Percentiles rank a stretch among this genome's conserved stretches.
Conservation (phyloP, 1,284 basidiomycete species). For the Mycosarcoma mackinlayi region DNA sequence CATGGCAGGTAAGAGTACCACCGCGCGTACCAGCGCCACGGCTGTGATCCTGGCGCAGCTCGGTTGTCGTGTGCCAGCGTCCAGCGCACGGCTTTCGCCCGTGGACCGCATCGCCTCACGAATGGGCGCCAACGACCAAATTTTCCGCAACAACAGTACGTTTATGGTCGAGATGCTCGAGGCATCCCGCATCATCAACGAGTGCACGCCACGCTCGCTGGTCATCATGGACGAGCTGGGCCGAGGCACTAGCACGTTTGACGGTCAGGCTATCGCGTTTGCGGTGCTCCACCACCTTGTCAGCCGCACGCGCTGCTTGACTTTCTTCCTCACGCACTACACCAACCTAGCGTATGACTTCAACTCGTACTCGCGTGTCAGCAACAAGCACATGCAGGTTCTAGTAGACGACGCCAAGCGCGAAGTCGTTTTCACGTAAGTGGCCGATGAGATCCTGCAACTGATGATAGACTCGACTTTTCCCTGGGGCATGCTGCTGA, state of each 20-base stretch:
- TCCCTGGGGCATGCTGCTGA: constrained; percentile 1
- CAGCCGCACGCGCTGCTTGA: constrained; percentile 63
- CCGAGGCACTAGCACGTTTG: constrained; percentile 68
- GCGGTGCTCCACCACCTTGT: constrained; percentile 66
- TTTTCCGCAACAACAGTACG: constrained; percentile 66
- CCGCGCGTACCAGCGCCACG: constrained; percentile 94
- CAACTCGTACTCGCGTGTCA: constrained; percentile 61
- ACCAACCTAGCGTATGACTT: constrained; percentile 63
- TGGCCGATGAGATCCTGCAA: neutral
- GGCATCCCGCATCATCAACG: constrained; percentile 64
- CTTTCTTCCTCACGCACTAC: constrained; percentile 68
- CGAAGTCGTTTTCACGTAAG: constrained; percentile 66
- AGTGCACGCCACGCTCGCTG: constrained; percentile 66
- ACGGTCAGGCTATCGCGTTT: constrained; percentile 67
- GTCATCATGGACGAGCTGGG: constrained; percentile 69
- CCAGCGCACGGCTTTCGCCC: constrained; percentile 82
- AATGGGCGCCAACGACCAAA: constrained; percentile 82
- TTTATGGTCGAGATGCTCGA: constrained; percentile 69
- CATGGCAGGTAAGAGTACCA: constrained; percentile 74
- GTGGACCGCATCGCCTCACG: constrained; percentile 94
- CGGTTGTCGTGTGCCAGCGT: constrained; percentile 95
- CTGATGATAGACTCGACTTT: neutral
- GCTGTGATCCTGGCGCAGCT: constrained; percentile 96
- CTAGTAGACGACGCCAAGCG: constrained; percentile 63
- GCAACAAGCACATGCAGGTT: constrained; percentile 68